phyloP scores from a whole-genome alignment of 2,329 filamentous ascomycete species.

The Paraphaeosphaeria minitans region DNA sequence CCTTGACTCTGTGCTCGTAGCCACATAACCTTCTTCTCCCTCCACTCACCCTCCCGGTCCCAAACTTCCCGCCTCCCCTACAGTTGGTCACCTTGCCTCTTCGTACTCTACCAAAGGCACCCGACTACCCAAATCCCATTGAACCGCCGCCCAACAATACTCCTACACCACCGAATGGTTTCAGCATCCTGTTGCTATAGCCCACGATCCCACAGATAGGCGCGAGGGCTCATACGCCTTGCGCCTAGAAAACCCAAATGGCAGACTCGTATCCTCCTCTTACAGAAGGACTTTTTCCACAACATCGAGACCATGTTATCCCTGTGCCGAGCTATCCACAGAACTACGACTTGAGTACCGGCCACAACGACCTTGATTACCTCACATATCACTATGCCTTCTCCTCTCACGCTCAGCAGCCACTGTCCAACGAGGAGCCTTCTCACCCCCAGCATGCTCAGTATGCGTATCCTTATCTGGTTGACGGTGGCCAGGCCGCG shows the following conservation, averaged over 20 bases:
- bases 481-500: constrained; percentile 12
- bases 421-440: constrained; percentile 3
- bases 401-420: neutral
- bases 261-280: constrained; percentile 32
- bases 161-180: neutral
- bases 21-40: neutral
- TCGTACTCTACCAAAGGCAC: neutral
- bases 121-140: neutral
- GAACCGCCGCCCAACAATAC: neutral
- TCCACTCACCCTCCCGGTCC: neutral
- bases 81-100: neutral
- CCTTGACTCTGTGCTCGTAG: constrained; percentile 3
- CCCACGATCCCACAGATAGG: neutral
- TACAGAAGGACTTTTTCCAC: constrained; percentile 22
- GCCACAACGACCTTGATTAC: neutral
- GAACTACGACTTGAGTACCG: constrained; percentile 9
- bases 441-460: constrained; percentile 17
- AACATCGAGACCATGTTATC: constrained; percentile 25
- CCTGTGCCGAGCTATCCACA: constrained; percentile 25
- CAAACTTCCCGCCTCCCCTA: neutral
- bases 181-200: neutral
- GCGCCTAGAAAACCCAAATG: constrained; percentile 23
- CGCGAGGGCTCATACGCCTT: neutral
- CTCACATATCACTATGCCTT: neutral
- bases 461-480: constrained; percentile 15